These are phyloP conservation scores for Meyerozyma guilliermondii DNA, from an alignment of 1,139 yeast genomes.

Conservation along the genomic window DNA sequence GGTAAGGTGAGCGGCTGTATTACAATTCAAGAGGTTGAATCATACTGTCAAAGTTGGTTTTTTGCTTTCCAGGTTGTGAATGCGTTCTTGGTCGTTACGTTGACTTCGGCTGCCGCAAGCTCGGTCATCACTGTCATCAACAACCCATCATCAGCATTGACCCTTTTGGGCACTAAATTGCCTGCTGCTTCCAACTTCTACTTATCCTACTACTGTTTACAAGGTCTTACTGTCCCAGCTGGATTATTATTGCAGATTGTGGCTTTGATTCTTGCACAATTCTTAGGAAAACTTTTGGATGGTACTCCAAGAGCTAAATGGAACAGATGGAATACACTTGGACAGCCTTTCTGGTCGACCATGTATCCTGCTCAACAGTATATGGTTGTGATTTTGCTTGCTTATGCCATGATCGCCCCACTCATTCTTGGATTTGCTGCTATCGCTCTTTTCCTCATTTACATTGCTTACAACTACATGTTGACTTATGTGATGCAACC, in stretches of 20 bases:
- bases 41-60: conserved; percentile 79
- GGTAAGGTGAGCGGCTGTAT: conserved; percentile 71
- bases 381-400: conserved; percentile 33
- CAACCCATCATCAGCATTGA: conserved; percentile 52
- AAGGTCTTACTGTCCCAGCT: conserved; percentile 38
- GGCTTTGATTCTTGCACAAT: conserved; percentile 39
- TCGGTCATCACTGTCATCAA: conserved; percentile 52
- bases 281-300: conserved; percentile 43
- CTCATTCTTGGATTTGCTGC: conserved; percentile 45
- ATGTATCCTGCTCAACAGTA: conserved; percentile 38
- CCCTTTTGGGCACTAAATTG: conserved; percentile 50
- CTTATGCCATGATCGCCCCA: conserved; percentile 40
- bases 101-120: conserved; percentile 74
- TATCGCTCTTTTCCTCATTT: conserved; percentile 41
- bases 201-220: conserved; percentile 45
- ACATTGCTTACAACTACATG: conserved; percentile 57
- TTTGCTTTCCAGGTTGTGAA: conserved; percentile 88
- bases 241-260: conserved; percentile 38
- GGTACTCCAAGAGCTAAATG: conserved; percentile 45
- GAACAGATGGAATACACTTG: conserved; percentile 39
- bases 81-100: conserved; percentile 73
- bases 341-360: conserved; percentile 38
- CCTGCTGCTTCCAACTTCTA: conserved; percentile 75
- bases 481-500: conserved; percentile 55
- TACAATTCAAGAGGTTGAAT: conserved; percentile 67